Evolutionary conservation across 1,139 yeast genomes (phyloP), one percentile per base, ranked within the genome.

Genomic region (Wickerhamomyces sp.): DNA sequence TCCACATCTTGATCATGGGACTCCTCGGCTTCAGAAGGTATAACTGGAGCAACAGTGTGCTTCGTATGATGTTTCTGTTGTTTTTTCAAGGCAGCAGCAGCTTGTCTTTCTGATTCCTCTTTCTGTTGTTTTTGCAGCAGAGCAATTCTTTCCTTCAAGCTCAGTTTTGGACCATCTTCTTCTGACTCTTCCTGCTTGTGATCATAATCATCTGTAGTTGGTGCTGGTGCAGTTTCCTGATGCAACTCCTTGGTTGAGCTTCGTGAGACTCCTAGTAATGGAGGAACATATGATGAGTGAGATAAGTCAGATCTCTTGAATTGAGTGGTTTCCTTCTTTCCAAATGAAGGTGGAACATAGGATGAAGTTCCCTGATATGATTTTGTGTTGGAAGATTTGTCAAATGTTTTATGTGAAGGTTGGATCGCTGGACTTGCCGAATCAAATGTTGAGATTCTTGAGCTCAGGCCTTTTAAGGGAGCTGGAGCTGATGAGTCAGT

Each of bases 71-170:
- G 23, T 58, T 79, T 83, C 52, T 79, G 81, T 49, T 76, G 75
- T 55, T 78, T 76, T 51, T 75, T 75, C 56, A 72, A 52, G 10
- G 84, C 77, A 8, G 83, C 76, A 2, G 85, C 87, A 29, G 76
- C 87, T 48, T 79, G 81, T 43, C 86, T 76, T 55, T 85, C 91
- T 7, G 85, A 88, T 59, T 88, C 95, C 58, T 86, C 89, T 47
- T 78, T 78, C 62, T 88, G 96, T 48, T 82, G 82, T 60, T 88
- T 79, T 61, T 91, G 96, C 45, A 93, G 71, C 59, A 88, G 62
- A 10, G 88, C 88, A 61, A 93, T 89, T 53, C 98, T 76, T 55
- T 93, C 97, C 61, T 86, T 86, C 59, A 93, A 72, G 47, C 95
- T 84, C 69, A 90, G 67, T 55, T 85, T 83, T 11, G 96, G 96